Evolutionary conservation across 805 yeast genomes (phyloP).

Genomic region (Yarrowia phangngaensis): DNA sequence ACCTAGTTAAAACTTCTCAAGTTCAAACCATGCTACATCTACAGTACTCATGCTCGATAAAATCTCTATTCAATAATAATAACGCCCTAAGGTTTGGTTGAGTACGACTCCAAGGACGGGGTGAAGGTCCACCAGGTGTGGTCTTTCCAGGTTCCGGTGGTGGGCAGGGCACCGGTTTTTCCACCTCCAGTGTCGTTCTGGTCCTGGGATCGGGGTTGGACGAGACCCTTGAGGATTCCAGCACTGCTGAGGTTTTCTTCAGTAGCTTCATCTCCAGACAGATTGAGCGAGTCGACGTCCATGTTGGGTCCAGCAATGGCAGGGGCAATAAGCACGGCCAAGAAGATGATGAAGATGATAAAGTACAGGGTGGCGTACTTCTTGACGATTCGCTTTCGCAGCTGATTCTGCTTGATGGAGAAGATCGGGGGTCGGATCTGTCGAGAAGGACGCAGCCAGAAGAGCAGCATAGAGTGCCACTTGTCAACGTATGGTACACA

Average conservation of each 20-base stretch:
- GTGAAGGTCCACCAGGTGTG: conserved; percentile 25
- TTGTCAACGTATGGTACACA: conserved; percentile 84
- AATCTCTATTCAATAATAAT: no score
- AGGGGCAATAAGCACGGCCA: conserved; percentile 81
- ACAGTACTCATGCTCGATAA: no score
- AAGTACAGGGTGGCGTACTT: conserved; percentile 85
- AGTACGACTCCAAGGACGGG: conserved; percentile 23
- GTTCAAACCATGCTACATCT: no score
- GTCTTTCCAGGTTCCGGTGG: conserved; percentile 20
- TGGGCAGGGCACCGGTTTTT: conserved; percentile 7
- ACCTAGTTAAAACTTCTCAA: no score
- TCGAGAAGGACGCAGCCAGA: conserved; percentile 97
- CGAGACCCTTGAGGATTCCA: conserved; percentile 11
- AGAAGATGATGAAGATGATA: conserved; percentile 61
- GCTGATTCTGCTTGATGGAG: conserved; percentile 91
- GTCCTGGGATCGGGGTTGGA: conserved; percentile 21
- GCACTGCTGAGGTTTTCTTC: background rate
- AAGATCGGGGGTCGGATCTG: conserved; percentile 98
- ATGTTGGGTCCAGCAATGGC: conserved; percentile 56
- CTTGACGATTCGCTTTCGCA: conserved; percentile 95
- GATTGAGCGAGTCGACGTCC: conserved; percentile 15
- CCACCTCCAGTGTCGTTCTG: conserved; percentile 25
- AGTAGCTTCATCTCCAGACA: background rate
- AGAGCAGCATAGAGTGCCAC: conserved; percentile 97
- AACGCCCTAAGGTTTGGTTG: no score